Evolutionary conservation across 148 eudicot genomes (phyloP).

Genomic region (Dianthus caryophyllus): DNA sequence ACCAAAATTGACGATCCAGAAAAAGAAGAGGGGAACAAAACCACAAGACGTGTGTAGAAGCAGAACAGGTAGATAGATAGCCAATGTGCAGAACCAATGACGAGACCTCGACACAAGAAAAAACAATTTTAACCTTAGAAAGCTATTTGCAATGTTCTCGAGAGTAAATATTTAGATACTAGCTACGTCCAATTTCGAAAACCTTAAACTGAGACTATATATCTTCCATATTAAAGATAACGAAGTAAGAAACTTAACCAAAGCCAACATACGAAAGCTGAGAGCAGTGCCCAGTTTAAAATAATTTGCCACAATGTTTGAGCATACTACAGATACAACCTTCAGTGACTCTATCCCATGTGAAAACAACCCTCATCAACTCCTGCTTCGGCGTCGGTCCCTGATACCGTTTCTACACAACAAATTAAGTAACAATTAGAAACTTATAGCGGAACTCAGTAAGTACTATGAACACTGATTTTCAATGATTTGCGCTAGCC

Average conservation of each 20-base stretch:
- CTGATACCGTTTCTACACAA: constrained; percentile 65
- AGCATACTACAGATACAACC: constrained; percentile 47
- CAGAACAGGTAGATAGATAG: constrained; percentile 65
- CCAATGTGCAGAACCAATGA: constrained; percentile 75
- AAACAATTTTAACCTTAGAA: constrained; percentile 59
- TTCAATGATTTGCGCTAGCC: neutral
- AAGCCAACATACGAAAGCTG: constrained; percentile 55
- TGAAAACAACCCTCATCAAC: constrained; percentile 37
- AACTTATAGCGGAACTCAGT: neutral
- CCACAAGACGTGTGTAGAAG: constrained; percentile 39
- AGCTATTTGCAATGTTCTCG: constrained; percentile 23
- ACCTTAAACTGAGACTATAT: constrained; percentile 23
- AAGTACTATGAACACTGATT: too few species aligned
- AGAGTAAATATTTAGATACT: constrained; percentile 19
- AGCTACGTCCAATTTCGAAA: constrained; percentile 26
- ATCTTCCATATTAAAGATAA: constrained; percentile 29
- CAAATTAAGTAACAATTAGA: neutral
- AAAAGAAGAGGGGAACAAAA: constrained; percentile 54
- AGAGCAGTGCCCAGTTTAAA: constrained; percentile 48
- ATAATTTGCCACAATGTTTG: constrained; percentile 50
- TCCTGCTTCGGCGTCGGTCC: constrained; percentile 93
- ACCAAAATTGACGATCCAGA: constrained; percentile 64
- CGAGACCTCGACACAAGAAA: constrained; percentile 93
- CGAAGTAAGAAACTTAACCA: constrained; percentile 74
- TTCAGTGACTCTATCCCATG: constrained; percentile 23